phyloP scores from a whole-genome alignment of 2,329 filamentous ascomycete species.

The Daldinia eschscholtzii region DNA sequence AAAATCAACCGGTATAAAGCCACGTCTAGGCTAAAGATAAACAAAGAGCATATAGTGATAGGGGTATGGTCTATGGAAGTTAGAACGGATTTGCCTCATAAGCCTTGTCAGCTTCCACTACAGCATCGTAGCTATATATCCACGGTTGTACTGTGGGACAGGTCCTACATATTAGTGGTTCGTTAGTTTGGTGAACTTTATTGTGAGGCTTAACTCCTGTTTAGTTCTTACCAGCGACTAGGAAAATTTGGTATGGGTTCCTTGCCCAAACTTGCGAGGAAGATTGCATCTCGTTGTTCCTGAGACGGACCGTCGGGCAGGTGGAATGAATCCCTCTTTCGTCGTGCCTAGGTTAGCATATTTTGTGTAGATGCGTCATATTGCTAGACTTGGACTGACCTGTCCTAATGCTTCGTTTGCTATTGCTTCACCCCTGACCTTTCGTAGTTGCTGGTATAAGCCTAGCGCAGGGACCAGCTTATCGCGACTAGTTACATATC shows the following conservation, averaged over 20 bases:
- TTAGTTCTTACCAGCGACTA: slow-evolving; percentile 39
- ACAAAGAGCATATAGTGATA: not conserved
- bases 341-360: not conserved
- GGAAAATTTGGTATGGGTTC: slow-evolving; percentile 32
- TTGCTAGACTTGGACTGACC: slow-evolving; percentile 13
- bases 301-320: slow-evolving; percentile 32
- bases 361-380: not conserved
- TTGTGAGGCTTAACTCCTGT: too few species aligned
- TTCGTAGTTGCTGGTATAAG: slow-evolving; percentile 40
- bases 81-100: slow-evolving; percentile 29
- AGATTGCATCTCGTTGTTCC: slow-evolving; percentile 33
- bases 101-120: slow-evolving; percentile 36
- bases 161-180: slow-evolving; percentile 21
- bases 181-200: slow-evolving; percentile 15
- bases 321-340: slow-evolving; percentile 40
- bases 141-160: slow-evolving; percentile 42
- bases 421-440: slow-evolving; percentile 40
- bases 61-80: not conserved
- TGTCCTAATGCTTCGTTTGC: slow-evolving; percentile 41
- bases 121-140: slow-evolving; percentile 41
- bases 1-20: not conserved
- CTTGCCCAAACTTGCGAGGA: slow-evolving; percentile 28
- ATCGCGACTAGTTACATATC: slow-evolving; percentile 33
- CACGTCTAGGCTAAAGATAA: not conserved
- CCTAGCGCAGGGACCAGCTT: slow-evolving; percentile 35